A percentile compares a stretch with the other conserved stretches of the same genome.
Conservation (phyloP, 768 basidiomycete genomes). For the Brasilioporus rufonigricans region DNA sequence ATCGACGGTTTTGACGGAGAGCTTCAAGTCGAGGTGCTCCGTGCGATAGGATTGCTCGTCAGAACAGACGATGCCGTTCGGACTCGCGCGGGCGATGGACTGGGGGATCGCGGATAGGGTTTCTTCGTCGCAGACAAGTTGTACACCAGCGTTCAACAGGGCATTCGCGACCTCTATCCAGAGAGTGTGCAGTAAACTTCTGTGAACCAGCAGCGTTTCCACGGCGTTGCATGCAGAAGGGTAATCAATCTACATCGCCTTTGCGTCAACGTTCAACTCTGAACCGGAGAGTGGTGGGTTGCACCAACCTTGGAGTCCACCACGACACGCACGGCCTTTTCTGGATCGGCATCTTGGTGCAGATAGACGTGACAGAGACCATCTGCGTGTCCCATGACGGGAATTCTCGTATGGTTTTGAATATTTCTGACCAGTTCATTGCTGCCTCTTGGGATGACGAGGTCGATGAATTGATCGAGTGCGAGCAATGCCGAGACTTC, state of each 20-base stretch:
- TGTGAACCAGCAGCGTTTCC: slow-evolving; percentile 88
- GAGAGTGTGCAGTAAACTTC: slow-evolving; percentile 60
- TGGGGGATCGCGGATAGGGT: slow-evolving; percentile 57
- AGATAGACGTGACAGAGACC: slow-evolving; percentile 90
- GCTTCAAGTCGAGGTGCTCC: slow-evolving; percentile 83
- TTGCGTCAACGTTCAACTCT: neutral
- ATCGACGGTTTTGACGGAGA: slow-evolving; percentile 76
- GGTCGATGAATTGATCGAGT: slow-evolving; percentile 90
- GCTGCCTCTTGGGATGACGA: slow-evolving; percentile 95
- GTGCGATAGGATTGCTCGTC: slow-evolving; percentile 69
- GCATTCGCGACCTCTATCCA: slow-evolving; percentile 82
- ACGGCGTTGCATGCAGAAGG: slow-evolving; percentile 94
- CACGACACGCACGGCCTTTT: slow-evolving; percentile 79
- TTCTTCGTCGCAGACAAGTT: slow-evolving; percentile 73
- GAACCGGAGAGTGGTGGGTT: neutral
- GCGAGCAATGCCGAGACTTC: slow-evolving; percentile 86
- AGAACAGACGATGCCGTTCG: slow-evolving; percentile 51
- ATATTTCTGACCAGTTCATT: slow-evolving; percentile 87
- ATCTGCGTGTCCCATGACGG: slow-evolving; percentile 99
- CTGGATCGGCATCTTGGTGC: slow-evolving; percentile 74
- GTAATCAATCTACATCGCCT: slow-evolving; percentile 68
- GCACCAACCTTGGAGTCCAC: slow-evolving; percentile 84
- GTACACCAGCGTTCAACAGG: slow-evolving; percentile 66
- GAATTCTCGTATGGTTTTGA: slow-evolving; percentile 86
- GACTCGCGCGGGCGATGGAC: slow-evolving; percentile 34